phyloP scores from a whole-genome alignment of 306 rosid genomes.

The Carpinus viminea region DNA sequence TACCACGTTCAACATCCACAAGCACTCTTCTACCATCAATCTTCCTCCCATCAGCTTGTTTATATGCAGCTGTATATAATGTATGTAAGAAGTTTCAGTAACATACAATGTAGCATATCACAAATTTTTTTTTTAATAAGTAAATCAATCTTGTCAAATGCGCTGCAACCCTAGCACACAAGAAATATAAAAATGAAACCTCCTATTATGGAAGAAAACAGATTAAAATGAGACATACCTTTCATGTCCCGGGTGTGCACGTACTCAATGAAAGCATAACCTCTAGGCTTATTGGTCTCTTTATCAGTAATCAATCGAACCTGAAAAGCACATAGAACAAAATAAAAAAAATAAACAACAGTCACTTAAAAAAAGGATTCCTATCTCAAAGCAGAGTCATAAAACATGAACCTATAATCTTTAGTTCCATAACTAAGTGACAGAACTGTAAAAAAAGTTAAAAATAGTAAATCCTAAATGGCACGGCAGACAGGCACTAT shows the following conservation, averaged over 20 bases:
- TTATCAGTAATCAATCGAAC: slow-evolving; percentile 79
- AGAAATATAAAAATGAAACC: too few relatives aligned
- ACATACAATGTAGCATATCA: not conserved
- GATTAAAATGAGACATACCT: slow-evolving; percentile 49
- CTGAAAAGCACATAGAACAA: slow-evolving; percentile 42
- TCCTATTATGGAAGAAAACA: not conserved
- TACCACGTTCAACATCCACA: slow-evolving; percentile 98
- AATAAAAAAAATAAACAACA: slow-evolving; percentile 24
- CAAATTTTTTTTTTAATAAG: too few relatives aligned
- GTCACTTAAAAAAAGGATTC: slow-evolving; percentile 29
- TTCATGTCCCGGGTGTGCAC: slow-evolving; percentile 98
- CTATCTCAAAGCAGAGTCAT: slow-evolving; percentile 23
- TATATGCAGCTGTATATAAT: slow-evolving; percentile 83
- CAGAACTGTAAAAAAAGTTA: slow-evolving; percentile 19
- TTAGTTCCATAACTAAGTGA: slow-evolving; percentile 21
- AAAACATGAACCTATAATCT: not conserved
- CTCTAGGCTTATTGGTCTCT: slow-evolving; percentile 78
- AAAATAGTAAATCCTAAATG: slow-evolving; percentile 68
- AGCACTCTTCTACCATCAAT: slow-evolving; percentile 96
- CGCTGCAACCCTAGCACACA: too few relatives aligned
- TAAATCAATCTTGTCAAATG: too few relatives aligned
- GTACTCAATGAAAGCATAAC: slow-evolving; percentile 93
- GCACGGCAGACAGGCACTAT: slow-evolving; percentile 99
- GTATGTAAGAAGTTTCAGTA: slow-evolving; percentile 8
- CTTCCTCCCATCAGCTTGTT: slow-evolving; percentile 99